Conservation (phyloP, 139 green algal genomes). For the Chlamydomonas applanata region DNA sequence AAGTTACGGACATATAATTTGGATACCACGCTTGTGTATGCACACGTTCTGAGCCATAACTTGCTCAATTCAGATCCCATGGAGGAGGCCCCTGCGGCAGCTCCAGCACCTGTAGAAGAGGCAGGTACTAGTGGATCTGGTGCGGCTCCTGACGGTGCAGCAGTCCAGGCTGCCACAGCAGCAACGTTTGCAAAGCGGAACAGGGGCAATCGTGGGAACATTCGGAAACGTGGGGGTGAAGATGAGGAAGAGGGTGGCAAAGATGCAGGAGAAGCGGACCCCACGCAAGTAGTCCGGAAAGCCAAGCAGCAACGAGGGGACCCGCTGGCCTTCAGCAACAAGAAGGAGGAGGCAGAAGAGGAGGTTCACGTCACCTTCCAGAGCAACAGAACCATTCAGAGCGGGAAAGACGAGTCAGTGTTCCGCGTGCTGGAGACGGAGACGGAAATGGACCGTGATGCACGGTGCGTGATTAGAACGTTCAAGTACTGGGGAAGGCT, state of each 20-base stretch:
- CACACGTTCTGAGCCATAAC: no score
- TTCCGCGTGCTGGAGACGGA: conserved; percentile 73
- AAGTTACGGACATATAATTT: no score
- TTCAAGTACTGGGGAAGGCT: not conserved
- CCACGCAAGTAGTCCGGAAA: conserved; percentile 39
- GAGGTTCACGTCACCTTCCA: conserved; percentile 32
- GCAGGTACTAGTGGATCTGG: not conserved
- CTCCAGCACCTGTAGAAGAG: not conserved
- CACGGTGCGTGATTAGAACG: conserved; percentile 34
- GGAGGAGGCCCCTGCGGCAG: not conserved
- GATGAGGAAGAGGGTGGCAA: conserved; percentile 3
- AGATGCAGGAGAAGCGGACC: not conserved
- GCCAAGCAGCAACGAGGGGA: conserved; percentile 46
- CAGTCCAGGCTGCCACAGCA: conserved; percentile 17
- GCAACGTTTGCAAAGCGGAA: conserved; percentile 4
- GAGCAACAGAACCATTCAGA: conserved; percentile 24
- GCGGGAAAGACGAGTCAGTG: conserved; percentile 50
- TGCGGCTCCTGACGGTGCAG: not conserved
- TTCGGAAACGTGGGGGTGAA: conserved; percentile 54
- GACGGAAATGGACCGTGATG: conserved; percentile 75
- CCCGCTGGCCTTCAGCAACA: conserved; percentile 49
- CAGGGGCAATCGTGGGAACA: conserved; percentile 51
- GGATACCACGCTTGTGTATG: no score
- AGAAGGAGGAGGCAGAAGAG: conserved; percentile 1
- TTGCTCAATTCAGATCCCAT: not conserved